phyloP scores from a whole-genome alignment of 169 alveolate genomes.

The Babesia caballi region DNA sequence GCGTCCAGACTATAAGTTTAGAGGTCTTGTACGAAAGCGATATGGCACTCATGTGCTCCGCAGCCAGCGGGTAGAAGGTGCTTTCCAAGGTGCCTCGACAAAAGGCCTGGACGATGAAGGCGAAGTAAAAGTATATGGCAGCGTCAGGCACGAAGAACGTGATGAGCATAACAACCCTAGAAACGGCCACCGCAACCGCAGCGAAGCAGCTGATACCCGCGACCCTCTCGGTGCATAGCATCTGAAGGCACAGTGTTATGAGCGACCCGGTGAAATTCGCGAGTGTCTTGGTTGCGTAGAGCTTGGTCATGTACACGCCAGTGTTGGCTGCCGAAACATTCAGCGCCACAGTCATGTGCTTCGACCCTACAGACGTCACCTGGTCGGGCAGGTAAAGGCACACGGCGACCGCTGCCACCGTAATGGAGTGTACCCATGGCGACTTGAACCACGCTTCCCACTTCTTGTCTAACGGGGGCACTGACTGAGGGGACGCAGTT shows the following conservation, averaged over 20 bases:
- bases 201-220: background rate
- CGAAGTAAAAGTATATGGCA: background rate
- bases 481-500: too few relatives aligned
- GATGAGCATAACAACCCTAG: background rate
- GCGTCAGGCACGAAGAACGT: background rate
- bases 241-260: background rate
- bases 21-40: conserved; percentile 13
- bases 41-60: conserved; percentile 25
- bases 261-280: background rate
- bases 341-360: conserved; percentile 41
- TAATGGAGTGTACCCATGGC: background rate
- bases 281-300: conserved; percentile 21
- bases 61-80: conserved; percentile 38
- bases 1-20: conserved; percentile 1
- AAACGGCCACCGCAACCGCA: background rate
- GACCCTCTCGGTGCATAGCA: background rate
- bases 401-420: conserved; percentile 16
- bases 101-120: conserved; percentile 14
- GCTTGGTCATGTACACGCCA: conserved; percentile 33
- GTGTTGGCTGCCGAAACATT: conserved; percentile 24
- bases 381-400: conserved; percentile 51
- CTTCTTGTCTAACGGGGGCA: too few relatives aligned
- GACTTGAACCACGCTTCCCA: background rate
- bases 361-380: conserved; percentile 11
- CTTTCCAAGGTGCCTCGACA: conserved; percentile 23